Conservation (phyloP, 2,329 filamentous ascomycete genomes). For the Ceratocystis harringtonii region DNA sequence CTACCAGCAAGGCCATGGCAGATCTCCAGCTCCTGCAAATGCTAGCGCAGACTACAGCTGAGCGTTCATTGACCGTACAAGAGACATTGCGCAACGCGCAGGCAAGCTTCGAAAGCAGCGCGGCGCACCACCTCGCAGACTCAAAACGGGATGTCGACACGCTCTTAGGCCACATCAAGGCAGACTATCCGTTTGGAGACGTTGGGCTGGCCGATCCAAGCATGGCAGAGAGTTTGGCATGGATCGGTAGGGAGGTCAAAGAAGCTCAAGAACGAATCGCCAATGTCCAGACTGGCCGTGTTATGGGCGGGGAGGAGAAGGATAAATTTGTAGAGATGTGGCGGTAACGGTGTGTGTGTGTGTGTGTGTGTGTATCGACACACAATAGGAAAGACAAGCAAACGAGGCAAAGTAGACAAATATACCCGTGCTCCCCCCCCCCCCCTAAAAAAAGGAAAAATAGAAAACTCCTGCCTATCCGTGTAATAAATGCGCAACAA, state of each 20-base stretch:
- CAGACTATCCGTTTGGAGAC: conserved; percentile 35
- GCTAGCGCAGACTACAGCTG: conserved; percentile 23
- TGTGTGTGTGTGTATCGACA: too few relatives aligned
- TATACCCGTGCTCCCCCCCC: too few relatives aligned
- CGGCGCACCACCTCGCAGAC: conserved; percentile 32
- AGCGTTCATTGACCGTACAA: conserved; percentile 30
- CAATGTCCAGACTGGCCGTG: conserved; percentile 26
- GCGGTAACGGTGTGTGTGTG: conserved; percentile 19
- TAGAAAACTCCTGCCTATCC: neutral
- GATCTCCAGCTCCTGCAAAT: neutral
- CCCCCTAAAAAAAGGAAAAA: neutral
- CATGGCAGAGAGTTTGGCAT: conserved; percentile 35
- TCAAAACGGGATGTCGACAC: conserved; percentile 34
- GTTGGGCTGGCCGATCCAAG: conserved; percentile 38
- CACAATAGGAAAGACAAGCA: neutral
- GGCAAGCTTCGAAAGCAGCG: conserved; percentile 33
- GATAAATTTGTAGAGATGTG: conserved; percentile 36
- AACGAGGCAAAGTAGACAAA: too few relatives aligned
- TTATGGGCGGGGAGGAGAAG: conserved; percentile 31
- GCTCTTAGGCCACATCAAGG: conserved; percentile 36
- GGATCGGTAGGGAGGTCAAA: conserved; percentile 32
- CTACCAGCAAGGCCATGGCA: neutral
- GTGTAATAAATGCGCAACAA: neutral
- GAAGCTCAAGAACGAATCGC: conserved; percentile 28
- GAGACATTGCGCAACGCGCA: conserved; percentile 34